phyloP scores from a whole-genome alignment of 495 filamentous ascomycete genomes.

The Neurospora africana region DNA sequence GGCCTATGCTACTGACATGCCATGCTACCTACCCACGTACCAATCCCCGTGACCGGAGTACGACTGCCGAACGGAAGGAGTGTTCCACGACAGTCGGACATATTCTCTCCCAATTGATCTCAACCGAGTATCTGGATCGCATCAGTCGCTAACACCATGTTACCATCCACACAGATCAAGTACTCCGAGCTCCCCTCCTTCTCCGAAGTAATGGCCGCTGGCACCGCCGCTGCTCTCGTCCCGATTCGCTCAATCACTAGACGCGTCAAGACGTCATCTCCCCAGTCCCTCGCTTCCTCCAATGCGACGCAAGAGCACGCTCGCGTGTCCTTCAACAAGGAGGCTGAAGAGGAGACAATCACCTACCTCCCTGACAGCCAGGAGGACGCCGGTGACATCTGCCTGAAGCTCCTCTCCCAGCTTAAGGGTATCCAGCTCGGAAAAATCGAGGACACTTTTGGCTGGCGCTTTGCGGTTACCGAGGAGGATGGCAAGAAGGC shows the following conservation, averaged over 20 bases:
- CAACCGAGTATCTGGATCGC: not conserved
- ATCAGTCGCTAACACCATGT: not conserved
- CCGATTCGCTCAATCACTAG: slow-evolving; percentile 82
- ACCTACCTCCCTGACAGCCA: slow-evolving; percentile 47
- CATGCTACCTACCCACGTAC: no score
- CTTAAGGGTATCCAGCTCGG: slow-evolving; percentile 81
- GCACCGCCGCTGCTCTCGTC: slow-evolving; percentile 84
- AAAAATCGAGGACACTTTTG: slow-evolving; percentile 60
- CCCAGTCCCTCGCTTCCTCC: slow-evolving; percentile 21
- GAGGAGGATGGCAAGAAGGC: slow-evolving; percentile 36
- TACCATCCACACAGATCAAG: slow-evolving; percentile 43
- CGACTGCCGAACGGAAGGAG: not conserved
- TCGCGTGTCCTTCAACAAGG: not conserved
- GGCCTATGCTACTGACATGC: no score
- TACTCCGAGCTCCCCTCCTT: slow-evolving; percentile 72
- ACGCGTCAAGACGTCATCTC: slow-evolving; percentile 31
- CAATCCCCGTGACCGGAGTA: no score
- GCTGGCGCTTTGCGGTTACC: slow-evolving; percentile 55
- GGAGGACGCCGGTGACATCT: slow-evolving; percentile 63
- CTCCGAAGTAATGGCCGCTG: slow-evolving; percentile 80
- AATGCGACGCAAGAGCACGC: slow-evolving; percentile 1
- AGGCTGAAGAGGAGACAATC: slow-evolving; percentile 47
- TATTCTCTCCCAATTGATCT: not conserved
- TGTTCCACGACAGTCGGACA: not conserved
- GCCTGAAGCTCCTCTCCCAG: slow-evolving; percentile 55